Evolutionary conservation across 345 rosid genomes (phyloP).

Genomic region (Aurinia saxatilis): DNA sequence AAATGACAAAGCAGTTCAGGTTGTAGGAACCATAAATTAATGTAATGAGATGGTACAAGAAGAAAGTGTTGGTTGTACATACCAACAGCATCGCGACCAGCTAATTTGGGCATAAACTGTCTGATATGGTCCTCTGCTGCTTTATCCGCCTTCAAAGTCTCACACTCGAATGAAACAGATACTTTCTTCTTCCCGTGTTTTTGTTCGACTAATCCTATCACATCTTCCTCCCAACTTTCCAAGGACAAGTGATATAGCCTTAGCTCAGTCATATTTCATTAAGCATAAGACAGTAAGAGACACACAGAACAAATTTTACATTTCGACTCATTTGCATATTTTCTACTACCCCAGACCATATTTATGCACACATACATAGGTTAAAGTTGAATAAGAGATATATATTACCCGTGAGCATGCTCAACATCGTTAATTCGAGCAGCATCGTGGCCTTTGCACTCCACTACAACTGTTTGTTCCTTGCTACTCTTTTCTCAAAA

Average conservation of each 20-base stretch:
- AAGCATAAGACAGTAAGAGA: neutral
- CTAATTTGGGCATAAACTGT: conserved; percentile 81
- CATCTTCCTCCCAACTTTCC: conserved; percentile 75
- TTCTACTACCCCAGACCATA: too few relatives aligned
- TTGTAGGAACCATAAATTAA: too few relatives aligned
- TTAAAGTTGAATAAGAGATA: neutral
- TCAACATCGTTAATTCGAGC: conserved; percentile 66
- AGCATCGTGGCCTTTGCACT: conserved; percentile 94
- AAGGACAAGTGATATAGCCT: neutral
- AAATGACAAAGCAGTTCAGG: too few relatives aligned
- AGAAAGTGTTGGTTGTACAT: conserved; percentile 19
- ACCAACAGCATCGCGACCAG: conserved; percentile 84
- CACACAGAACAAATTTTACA: neutral
- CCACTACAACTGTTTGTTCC: conserved; percentile 68
- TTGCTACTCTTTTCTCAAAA: conserved; percentile 44
- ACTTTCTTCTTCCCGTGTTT: conserved; percentile 59
- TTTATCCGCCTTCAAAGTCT: conserved; percentile 82
- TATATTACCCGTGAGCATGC: conserved; percentile 89
- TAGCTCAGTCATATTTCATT: neutral
- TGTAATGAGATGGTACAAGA: too few relatives aligned
- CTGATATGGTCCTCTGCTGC: conserved; percentile 87
- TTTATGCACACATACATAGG: too few relatives aligned
- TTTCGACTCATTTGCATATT: too few relatives aligned
- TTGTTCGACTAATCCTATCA: conserved; percentile 62
- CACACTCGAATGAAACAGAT: conserved; percentile 65